Base-by-base conservation (phyloP, 768 basidiomycete species). In the Hygrocybe coccinea region DNA sequence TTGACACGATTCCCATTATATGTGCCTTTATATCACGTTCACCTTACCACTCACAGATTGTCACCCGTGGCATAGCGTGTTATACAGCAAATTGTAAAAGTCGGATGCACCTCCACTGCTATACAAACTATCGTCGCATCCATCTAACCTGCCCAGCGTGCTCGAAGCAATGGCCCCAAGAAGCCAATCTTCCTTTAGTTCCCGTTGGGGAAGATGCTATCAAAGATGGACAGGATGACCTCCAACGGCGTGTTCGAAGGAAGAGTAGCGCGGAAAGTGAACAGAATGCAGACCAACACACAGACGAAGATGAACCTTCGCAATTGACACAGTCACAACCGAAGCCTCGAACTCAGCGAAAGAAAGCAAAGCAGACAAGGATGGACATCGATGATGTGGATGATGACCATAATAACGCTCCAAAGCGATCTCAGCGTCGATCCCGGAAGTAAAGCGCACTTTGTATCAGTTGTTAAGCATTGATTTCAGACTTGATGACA, bases 161-260 rank as follows among this genome's bases (percentile, higher is more conserved):
- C 69, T 65, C 59, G 2, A 66, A 60, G 37, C 77, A 79, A 47
- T 94, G 89, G 90, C 80, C 85, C 3, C 64, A 67, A 21, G 74
- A 79, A n/a, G 67, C 69, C 5, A 74, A 70, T n/a, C 66, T 72
- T 17, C 74, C 69, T 19, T 74, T 91, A 37, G 58, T 66, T 2
- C 77, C 79, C 5, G 70, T 92, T 12, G 90, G 90, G 12, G 90
- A 92, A 69, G 79, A 67, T 5, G 89, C 89, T 5, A 79, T 77
- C 45, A 77, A 73, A 50, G 81, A 82, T 47, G 85, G 82, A 24
- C 43, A 51, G 8, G 83, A 87, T 24, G 83, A 83, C 22, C 68
- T 65, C 2, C 72, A 64, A 56, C 67, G 72, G 38, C 69, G 70
- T 17, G 65, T 67, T 12, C 69, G 73, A 79, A 76, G 10, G 79